These are phyloP conservation scores for Pyrenochaeta sp. DNA, from an alignment of 2,329 filamentous ascomycete species.

Conservation along the genomic window DNA sequence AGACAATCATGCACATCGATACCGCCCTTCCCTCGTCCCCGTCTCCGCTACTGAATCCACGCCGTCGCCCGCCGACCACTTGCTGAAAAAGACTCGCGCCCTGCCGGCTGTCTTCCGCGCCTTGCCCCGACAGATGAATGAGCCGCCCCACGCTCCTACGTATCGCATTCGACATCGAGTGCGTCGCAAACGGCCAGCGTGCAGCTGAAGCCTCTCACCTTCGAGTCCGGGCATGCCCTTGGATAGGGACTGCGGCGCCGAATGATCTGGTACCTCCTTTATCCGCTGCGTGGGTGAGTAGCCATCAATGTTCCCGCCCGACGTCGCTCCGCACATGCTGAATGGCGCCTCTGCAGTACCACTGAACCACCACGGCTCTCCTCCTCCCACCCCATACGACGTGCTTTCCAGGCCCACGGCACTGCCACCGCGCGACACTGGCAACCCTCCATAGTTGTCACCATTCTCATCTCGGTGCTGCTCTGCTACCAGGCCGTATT, in stretches of 20 bases:
- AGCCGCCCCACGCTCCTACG: conserved; percentile 29
- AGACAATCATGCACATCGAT: conserved; percentile 32
- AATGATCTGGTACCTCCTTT: conserved; percentile 81
- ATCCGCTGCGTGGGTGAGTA: conserved; percentile 77
- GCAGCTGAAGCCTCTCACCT: conserved; percentile 18
- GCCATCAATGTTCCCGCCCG: conserved; percentile 3
- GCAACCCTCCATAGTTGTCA: conserved; percentile 75
- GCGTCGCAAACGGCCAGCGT: conserved; percentile 38
- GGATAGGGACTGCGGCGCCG: conserved; percentile 31
- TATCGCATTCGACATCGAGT: conserved; percentile 30
- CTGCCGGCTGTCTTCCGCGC: conserved; percentile 9
- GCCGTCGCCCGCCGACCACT: conserved; percentile 18
- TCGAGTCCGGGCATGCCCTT: conserved; percentile 33
- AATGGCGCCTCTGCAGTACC: conserved; percentile 62
- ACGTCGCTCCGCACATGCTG: conserved; percentile 13
- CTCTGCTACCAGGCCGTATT: conserved; percentile 80
- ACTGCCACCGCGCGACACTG: conserved; percentile 76
- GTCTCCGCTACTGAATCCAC: conserved; percentile 22
- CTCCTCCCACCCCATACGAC: conserved; percentile 71
- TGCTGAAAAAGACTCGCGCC: conserved; percentile 5
- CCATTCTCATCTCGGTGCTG: conserved; percentile 73
- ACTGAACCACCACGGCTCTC: conserved; percentile 75
- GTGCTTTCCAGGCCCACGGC: conserved; percentile 73
- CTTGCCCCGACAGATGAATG: conserved; percentile 35
- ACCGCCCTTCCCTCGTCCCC: conserved; percentile 23